Base-by-base conservation (phyloP, 345 rosid genomes). In the Gossypium rotundifolium region DNA sequence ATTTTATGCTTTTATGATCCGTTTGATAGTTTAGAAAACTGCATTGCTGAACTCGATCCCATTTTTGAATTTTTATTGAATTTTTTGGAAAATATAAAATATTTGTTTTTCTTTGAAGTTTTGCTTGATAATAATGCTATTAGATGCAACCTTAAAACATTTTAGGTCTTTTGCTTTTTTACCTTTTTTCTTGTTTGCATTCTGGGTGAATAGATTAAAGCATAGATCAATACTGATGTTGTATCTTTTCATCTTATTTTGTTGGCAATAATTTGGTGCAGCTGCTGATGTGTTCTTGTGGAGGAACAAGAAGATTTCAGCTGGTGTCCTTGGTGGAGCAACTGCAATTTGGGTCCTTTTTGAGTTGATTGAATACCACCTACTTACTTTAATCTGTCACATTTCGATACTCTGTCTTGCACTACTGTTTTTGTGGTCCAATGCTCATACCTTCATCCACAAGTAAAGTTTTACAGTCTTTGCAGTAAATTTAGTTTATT, bases 211-310 rank as follows among this genome's bases (percentile, higher is more conserved):
- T 17, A 9, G 14, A 49, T 22, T 14, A 46, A 51, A 51, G 20
- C 57, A 68, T 33, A 33, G 40, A 33, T 33, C 40, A 33, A 33
- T 33, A 33, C 66, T 29, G 57, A 45, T 73, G 5, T 25, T 60
- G 11, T n/a, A 9, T 33, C 4, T 23, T 29, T 27, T 33, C 23
- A 0, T 46, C 18, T 48, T 23, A 14, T 67, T 48, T 45, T 3
- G 3, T 7, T 58, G 27, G 25, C 52, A 23, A 76, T 68, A 53
- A 51, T 51, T 78, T 65, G 70, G 29, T 78, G 79, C 87, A 91
- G 98, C 91, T 79, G 98, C 98, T 68, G 97, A 93, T 93, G 91
- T 91, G 82, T 83, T 93, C 22, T 82, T 93, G 81, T 91, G 98
- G 97, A 91, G 92, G 83, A 88, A 93, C 85, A 93, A 93, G 79